These are phyloP conservation scores for Thoreauomyces humboldtii DNA, from an alignment of 192 early-diverging fungal species.

Conservation along the genomic window DNA sequence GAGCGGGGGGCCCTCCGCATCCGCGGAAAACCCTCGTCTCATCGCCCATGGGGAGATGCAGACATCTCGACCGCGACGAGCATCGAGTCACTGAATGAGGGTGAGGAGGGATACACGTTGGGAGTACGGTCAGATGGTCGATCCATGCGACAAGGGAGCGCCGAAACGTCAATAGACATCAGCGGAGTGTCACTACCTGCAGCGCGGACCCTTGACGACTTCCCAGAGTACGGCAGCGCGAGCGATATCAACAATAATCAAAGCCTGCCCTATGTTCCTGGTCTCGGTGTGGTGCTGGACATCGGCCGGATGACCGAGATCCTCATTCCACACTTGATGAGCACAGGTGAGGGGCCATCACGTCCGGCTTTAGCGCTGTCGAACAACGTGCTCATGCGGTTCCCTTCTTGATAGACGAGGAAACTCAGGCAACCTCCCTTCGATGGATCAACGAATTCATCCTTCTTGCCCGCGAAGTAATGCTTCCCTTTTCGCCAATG, in stretches of 20 bases:
- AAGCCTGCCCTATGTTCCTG: constrained; percentile 61
- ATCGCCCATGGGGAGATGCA: neutral
- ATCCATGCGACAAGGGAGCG: neutral
- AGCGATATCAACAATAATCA: neutral
- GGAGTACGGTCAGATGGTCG: neutral
- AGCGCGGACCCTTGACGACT: neutral
- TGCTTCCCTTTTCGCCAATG: constrained; percentile 78
- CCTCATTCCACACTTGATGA: constrained; percentile 75
- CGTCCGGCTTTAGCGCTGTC: too few relatives aligned
- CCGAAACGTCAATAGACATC: neutral
- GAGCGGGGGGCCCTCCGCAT: constrained; percentile 43
- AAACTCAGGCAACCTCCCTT: constrained; percentile 89
- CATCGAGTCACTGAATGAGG: neutral
- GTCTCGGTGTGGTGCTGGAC: constrained; percentile 76
- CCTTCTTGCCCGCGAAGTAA: constrained; percentile 72
- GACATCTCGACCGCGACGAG: neutral
- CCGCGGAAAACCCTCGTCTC: constrained; percentile 11
- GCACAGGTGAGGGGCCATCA: constrained; percentile 43
- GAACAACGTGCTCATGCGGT: too few relatives aligned
- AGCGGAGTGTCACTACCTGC: neutral
- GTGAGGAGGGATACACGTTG: neutral
- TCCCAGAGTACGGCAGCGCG: neutral
- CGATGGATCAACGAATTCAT: constrained; percentile 93
- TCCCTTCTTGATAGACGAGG: constrained; percentile 53
- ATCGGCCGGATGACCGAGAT: constrained; percentile 84